Percentiles rank a stretch among this genome's conserved stretches.
These are phyloP conservation scores for Sporothrix pallida DNA, from an alignment of 2,329 filamentous ascomycete species.

Conservation along the genomic window DNA sequence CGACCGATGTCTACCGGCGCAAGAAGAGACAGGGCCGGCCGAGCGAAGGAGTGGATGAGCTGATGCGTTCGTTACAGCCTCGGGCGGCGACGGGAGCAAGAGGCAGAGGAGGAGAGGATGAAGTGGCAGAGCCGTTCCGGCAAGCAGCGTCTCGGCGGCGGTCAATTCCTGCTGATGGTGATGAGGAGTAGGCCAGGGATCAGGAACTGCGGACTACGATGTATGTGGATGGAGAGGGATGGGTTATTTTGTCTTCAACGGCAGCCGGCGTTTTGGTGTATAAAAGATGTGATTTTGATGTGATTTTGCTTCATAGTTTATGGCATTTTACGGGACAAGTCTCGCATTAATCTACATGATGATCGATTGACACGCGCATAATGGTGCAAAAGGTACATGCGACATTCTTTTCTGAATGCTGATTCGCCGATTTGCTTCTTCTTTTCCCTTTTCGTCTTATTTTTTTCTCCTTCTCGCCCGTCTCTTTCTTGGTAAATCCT, in stretches of 20 bases:
- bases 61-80: conserved; percentile 42
- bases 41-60: conserved; percentile 47
- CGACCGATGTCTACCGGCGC: conserved; percentile 56
- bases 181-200: background rate
- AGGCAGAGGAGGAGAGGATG: conserved; percentile 34
- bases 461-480: background rate
- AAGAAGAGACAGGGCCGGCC: conserved; percentile 48
- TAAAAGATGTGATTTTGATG: background rate
- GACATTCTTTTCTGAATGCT: background rate
- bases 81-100: conserved; percentile 2
- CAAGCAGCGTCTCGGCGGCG: conserved; percentile 14
- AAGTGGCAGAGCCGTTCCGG: conserved; percentile 31
- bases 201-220: background rate
- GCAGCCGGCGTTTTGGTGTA: conserved; percentile 13
- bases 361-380: background rate
- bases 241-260: background rate
- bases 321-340: background rate
- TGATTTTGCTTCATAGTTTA: background rate
- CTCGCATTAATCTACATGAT: background rate
- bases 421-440: background rate
- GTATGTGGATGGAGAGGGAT: background rate
- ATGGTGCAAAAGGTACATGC: background rate
- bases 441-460: background rate
- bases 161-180: background rate
- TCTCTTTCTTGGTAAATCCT: background rate